phyloP scores from a whole-genome alignment of 2,329 filamentous ascomycete genomes.

The Coniochaeta prunicola region DNA sequence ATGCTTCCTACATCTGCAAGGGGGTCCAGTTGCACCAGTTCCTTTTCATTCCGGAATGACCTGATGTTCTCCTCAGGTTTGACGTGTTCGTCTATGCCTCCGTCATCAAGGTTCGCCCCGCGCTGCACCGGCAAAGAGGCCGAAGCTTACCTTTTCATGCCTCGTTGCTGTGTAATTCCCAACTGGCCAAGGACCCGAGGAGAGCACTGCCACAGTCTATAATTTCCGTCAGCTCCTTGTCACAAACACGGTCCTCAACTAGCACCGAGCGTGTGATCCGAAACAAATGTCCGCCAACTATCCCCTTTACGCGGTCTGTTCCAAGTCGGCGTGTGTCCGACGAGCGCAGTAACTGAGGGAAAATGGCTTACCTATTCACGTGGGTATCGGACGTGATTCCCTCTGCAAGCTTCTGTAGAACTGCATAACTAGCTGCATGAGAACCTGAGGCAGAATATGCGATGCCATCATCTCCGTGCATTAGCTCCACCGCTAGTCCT shows the following conservation, averaged over 20 bases:
- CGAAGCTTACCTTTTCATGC: neutral
- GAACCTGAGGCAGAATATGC: neutral
- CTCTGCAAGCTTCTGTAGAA: neutral
- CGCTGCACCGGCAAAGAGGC: neutral
- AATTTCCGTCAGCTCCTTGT: neutral
- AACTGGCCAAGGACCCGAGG: neutral
- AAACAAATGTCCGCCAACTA: neutral
- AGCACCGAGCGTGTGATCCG: neutral
- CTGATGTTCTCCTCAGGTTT: neutral
- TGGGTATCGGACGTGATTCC: neutral
- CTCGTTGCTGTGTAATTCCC: neutral
- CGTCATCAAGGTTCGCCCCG: neutral
- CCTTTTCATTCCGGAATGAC: neutral
- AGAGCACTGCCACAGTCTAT: neutral
- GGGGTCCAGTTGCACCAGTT: neutral
- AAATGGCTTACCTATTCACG: neutral
- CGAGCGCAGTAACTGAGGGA: neutral
- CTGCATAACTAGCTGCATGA: neutral
- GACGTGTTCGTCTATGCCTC: neutral
- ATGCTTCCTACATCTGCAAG: neutral
- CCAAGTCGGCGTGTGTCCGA: neutral
- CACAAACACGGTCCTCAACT: neutral
- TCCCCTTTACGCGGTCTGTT: neutral
- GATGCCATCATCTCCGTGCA: neutral
- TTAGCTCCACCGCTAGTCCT: neutral